A percentile compares a stretch with the other conserved stretches of the same genome.
phyloP scores from a whole-genome alignment of 257 asterid genomes.

The Handroanthus guayacan region DNA sequence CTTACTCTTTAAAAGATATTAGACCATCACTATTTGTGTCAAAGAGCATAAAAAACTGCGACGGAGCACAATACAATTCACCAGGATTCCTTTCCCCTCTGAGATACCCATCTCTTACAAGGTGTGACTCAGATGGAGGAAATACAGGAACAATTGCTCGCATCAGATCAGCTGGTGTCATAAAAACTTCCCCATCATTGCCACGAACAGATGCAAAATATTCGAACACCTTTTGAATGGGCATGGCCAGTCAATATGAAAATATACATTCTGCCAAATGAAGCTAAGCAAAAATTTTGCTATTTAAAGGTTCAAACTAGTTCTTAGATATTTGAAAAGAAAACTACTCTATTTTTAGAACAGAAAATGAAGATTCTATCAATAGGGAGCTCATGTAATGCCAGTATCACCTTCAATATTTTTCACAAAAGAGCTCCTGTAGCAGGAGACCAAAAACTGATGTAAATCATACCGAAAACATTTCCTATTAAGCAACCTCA shows the following conservation, averaged over 20 bases:
- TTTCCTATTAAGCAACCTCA: neutral
- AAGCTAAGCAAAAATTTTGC: constrained; percentile 1
- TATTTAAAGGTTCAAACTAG: constrained; percentile 6
- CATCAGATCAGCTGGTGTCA: constrained; percentile 97
- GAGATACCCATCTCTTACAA: constrained; percentile 89
- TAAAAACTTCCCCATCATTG: constrained; percentile 65
- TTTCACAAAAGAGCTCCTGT: constrained; percentile 14
- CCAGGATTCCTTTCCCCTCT: constrained; percentile 93
- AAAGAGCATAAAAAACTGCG: constrained; percentile 88
- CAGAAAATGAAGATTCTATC: constrained; percentile 12
- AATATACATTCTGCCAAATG: neutral
- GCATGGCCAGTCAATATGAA: constrained; percentile 13
- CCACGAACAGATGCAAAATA: constrained; percentile 76
- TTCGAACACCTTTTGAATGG: constrained; percentile 68
- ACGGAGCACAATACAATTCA: constrained; percentile 79
- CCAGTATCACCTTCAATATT: constrained; percentile 12
- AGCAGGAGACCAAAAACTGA: neutral
- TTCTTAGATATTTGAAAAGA: constrained; percentile 8
- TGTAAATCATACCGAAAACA: neutral
- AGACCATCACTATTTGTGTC: constrained; percentile 83
- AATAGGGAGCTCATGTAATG: constrained; percentile 23
- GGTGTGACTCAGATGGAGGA: constrained; percentile 91
- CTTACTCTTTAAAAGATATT: constrained; percentile 90
- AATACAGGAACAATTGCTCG: constrained; percentile 95
- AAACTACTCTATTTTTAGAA: constrained; percentile 4